These are phyloP conservation scores for Meira miltonrushii DNA, from an alignment of 1,284 basidiomycete genomes.

Conservation along the genomic window DNA sequence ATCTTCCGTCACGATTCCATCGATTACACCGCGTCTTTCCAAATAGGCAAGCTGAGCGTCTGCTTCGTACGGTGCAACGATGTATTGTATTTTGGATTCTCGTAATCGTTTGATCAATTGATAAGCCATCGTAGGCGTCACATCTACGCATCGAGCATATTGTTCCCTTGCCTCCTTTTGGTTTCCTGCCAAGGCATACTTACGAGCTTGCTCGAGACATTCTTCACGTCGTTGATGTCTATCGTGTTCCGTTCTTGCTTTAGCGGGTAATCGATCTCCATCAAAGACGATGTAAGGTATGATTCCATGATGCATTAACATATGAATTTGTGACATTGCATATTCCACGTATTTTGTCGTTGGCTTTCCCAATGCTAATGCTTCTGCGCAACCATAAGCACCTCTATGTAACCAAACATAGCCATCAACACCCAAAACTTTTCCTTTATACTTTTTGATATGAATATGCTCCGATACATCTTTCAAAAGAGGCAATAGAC, in stretches of 20 bases:
- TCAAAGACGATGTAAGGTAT: constrained; percentile 92
- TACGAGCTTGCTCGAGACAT: constrained; percentile 64
- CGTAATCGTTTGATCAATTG: constrained; percentile 82
- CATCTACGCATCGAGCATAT: constrained; percentile 87
- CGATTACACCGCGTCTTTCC: constrained; percentile 74
- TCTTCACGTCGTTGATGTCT: constrained; percentile 58
- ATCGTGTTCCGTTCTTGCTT: constrained; percentile 71
- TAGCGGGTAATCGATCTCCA: constrained; percentile 89
- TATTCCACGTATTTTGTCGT: constrained; percentile 89
- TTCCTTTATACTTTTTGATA: constrained; percentile 34
- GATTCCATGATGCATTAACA: constrained; percentile 77
- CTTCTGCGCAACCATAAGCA: constrained; percentile 77
- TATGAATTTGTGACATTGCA: constrained; percentile 82
- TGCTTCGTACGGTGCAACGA: constrained; percentile 97
- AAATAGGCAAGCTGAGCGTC: constrained; percentile 94
- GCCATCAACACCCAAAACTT: constrained; percentile 68
- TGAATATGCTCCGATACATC: constrained; percentile 59
- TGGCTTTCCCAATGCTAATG: constrained; percentile 74
- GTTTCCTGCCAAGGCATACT: constrained; percentile 71
- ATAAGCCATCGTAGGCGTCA: constrained; percentile 94
- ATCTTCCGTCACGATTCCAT: constrained; percentile 94
- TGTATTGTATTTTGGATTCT: constrained; percentile 57
- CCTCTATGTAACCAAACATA: constrained; percentile 99
- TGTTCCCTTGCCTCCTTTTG: constrained; percentile 74
- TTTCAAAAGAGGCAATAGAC: constrained; percentile 86